Evolutionary conservation across 345 rosid species (phyloP), one percentile per base, ranked within the genome.

Genomic region (Linum usitatissimum): DNA sequence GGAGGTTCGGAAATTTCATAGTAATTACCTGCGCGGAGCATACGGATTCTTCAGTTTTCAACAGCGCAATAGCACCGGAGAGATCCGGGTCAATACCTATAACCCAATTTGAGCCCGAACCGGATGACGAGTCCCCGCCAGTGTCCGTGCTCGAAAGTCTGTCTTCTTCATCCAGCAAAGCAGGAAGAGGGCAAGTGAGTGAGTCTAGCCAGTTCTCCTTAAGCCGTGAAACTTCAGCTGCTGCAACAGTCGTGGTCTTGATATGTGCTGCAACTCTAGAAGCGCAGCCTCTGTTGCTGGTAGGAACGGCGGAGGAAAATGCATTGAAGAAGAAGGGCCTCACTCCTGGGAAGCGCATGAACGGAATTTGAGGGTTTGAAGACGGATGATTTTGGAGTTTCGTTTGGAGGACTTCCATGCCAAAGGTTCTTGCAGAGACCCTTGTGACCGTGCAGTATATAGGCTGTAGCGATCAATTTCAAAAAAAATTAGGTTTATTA

Each of bases 21-120:
- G 6, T 0, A 66, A 31, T 60, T 21, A 84, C 94, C 98, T 83
- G 81, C 60, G 90, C 90, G 62, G 83, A 75, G 68, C 68, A 77
- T 61, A 79, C 86, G 21, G 69, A 63, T 14, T 77, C 76, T 38
- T 79, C 76, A 17, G 65, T n/a, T 71, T 73, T 88, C 78, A 88
- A 68, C 62, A 88, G 60, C 19, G 96, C 88, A 68, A 91, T 61
- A 4, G 96, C 92, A 60, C 96, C 98, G 4, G 90, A 86, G 64
- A 80, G 57, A 69, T 91, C 92, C 19, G 94, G 97, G 79, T 91
- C 96, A 63, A 92, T 45, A 42, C 98, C 96, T 21, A 89, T 40
- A 65, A 83, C 83, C 80, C 81, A 89, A n/a, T 61, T 56, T 56
- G 83, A 72, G 60, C 76, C 81, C 59, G 51, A 48, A 70, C 54